These are phyloP conservation scores for Xylaria nigripes DNA, from an alignment of 495 filamentous ascomycete genomes.

Conservation along the genomic window DNA sequence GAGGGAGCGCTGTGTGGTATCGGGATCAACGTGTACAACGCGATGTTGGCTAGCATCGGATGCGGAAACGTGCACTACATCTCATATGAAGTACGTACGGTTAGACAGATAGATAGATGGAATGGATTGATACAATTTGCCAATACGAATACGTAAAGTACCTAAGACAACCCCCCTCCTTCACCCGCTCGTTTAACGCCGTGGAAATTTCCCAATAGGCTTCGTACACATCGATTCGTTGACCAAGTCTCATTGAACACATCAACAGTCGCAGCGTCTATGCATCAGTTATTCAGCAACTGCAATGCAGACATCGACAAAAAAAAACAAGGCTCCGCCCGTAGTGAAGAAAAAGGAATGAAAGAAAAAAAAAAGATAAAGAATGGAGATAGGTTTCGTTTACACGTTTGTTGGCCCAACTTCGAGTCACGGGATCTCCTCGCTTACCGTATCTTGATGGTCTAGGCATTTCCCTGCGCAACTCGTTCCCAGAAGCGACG, in stretches of 20 bases:
- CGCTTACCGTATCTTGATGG: not conserved
- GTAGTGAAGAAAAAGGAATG: not conserved
- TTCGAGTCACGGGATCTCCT: not conserved
- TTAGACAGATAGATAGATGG: too few relatives aligned
- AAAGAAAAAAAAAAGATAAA: not conserved
- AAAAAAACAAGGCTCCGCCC: not conserved
- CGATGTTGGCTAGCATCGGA: too few relatives aligned
- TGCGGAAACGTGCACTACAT: too few relatives aligned
- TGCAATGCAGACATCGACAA: not conserved
- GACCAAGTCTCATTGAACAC: not conserved
- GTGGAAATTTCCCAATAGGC: not conserved
- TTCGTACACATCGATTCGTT: not conserved
- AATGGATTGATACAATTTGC: not conserved
- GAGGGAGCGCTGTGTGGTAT: too few relatives aligned
- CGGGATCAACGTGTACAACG: too few relatives aligned
- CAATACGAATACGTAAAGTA: not conserved
- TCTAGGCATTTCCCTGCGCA: constrained; percentile 17
- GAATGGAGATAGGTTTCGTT: not conserved
- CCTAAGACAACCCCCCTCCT: not conserved
- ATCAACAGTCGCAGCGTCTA: not conserved
- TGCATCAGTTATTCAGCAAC: constrained; percentile 2
- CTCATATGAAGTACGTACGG: too few relatives aligned
- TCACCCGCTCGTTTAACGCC: not conserved
- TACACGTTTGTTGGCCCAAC: not conserved
- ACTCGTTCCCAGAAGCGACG: constrained; percentile 46